These are phyloP conservation scores for Penicillium bialowiezense DNA, from an alignment of 495 filamentous ascomycete genomes.

Conservation along the genomic window DNA sequence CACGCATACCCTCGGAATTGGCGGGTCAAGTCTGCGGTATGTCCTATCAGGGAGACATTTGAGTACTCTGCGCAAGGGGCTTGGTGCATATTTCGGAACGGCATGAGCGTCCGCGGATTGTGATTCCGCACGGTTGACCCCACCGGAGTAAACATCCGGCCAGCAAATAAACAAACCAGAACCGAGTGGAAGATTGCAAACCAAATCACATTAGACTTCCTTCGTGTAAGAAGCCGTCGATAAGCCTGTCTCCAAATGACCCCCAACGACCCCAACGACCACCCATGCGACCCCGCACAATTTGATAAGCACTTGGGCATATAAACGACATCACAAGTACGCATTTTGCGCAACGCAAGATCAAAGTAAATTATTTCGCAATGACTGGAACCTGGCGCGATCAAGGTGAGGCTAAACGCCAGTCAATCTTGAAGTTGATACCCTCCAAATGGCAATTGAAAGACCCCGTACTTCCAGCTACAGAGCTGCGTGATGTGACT, in stretches of 20 bases:
- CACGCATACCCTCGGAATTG: too few species aligned
- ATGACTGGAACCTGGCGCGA: slow-evolving; percentile 42
- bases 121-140: too few species aligned
- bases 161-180: too few species aligned
- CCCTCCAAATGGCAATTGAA: slow-evolving; percentile 56
- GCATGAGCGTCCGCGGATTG: too few species aligned
- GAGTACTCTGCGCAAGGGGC: too few species aligned
- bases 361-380: not conserved
- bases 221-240: not conserved
- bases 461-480: slow-evolving; percentile 41
- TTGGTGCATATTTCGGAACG: too few species aligned
- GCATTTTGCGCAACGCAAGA: not conserved
- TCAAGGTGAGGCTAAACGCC: slow-evolving; percentile 48
- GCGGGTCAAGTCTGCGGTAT: too few species aligned
- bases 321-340: not conserved
- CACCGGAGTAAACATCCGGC: too few species aligned
- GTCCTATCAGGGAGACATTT: too few species aligned
- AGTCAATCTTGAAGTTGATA: slow-evolving; percentile 52
- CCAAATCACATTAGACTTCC: too few species aligned
- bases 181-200: not conserved
- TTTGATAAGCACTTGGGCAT: not conserved
- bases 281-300: slow-evolving; percentile 17
- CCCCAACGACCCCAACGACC: slow-evolving; percentile 16
- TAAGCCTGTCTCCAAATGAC: slow-evolving; percentile 7
- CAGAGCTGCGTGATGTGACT: slow-evolving; percentile 61